phyloP scores from a whole-genome alignment of 805 yeast species.

The Saturnispora diversa region DNA sequence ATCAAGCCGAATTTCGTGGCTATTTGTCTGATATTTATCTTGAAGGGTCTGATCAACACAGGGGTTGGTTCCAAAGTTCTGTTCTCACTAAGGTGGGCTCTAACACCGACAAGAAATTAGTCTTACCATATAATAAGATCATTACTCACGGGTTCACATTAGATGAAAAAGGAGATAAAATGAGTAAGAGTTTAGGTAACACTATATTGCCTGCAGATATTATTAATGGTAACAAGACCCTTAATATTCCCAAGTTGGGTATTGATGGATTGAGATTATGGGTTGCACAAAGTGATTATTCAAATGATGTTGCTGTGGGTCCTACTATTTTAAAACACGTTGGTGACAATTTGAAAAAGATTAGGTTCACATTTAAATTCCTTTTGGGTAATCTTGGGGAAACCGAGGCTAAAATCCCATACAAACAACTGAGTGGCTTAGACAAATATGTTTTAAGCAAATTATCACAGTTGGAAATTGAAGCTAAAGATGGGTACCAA shows the following conservation, averaged over 20 bases:
- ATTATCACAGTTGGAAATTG: conserved; percentile 39
- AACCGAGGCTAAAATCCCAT: conserved; percentile 28
- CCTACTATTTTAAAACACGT: conserved; percentile 66
- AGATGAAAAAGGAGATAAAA: conserved; percentile 78
- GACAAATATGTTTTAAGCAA: conserved; percentile 61
- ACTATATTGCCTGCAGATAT: conserved; percentile 61
- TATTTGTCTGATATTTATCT: conserved; percentile 73
- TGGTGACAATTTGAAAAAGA: conserved; percentile 70
- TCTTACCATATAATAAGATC: conserved; percentile 59
- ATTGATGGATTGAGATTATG: conserved; percentile 86
- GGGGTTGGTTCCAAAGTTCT: conserved; percentile 99
- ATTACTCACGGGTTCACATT: conserved; percentile 91
- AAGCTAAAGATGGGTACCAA: conserved; percentile 39
- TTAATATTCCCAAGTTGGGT: conserved; percentile 58
- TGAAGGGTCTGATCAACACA: conserved; percentile 97
- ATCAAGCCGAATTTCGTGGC: conserved; percentile 30
- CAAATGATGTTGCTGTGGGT: conserved; percentile 71
- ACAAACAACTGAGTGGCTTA: conserved; percentile 33
- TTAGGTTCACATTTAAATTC: conserved; percentile 73
- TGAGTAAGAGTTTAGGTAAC: conserved; percentile 92
- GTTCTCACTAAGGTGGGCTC: conserved; percentile 64
- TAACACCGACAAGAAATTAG: conserved; percentile 22
- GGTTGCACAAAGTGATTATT: conserved; percentile 84
- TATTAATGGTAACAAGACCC: conserved; percentile 49
- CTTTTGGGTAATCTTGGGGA: conserved; percentile 65